Conservation (phyloP, 805 yeast genomes). For the Myxozyma udenii region DNA sequence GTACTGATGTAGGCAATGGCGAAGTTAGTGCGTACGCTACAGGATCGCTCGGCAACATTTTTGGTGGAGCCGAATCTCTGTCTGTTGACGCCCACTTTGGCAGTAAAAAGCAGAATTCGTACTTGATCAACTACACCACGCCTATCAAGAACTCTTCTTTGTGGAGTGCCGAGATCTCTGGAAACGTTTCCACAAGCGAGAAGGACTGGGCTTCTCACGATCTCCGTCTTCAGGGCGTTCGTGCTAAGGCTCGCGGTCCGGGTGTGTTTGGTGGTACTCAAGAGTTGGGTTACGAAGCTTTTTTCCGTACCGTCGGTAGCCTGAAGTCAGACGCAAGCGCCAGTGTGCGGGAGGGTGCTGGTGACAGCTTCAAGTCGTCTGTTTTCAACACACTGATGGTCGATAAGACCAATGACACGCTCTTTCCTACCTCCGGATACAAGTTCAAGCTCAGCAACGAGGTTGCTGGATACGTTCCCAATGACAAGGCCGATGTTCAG, state of each 20-base stretch:
- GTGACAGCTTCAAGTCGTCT: conserved; percentile 59
- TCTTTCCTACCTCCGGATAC: conserved; percentile 50
- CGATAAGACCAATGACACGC: conserved; percentile 46
- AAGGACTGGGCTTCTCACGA: conserved; percentile 55
- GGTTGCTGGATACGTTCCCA: conserved; percentile 40
- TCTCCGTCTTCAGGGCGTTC: conserved; percentile 48
- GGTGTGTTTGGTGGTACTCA: conserved; percentile 51
- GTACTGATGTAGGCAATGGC: conserved; percentile 93
- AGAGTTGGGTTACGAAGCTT: conserved; percentile 58
- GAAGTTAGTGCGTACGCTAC: conserved; percentile 93
- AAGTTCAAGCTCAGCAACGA: conserved; percentile 47
- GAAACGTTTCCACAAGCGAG: conserved; percentile 51
- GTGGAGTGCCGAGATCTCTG: conserved; percentile 55
- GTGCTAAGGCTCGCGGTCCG: conserved; percentile 42
- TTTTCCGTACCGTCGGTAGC: conserved; percentile 55
- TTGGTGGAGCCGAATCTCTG: conserved; percentile 68
- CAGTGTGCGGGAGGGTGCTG: conserved; percentile 56
- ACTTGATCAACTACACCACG: conserved; percentile 50
- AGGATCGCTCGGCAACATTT: conserved; percentile 58
- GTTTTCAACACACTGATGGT: conserved; percentile 44
- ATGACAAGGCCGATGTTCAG: conserved; percentile 31
- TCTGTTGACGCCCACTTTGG: conserved; percentile 55
- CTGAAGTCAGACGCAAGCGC: conserved; percentile 49
- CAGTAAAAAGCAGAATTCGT: conserved; percentile 57
- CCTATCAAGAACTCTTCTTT: conserved; percentile 50